Percentiles rank a stretch among this genome's conserved stretches.
These are phyloP conservation scores for Xerocomus nothofagi DNA, from an alignment of 1,284 basidiomycete genomes.

Conservation along the genomic window DNA sequence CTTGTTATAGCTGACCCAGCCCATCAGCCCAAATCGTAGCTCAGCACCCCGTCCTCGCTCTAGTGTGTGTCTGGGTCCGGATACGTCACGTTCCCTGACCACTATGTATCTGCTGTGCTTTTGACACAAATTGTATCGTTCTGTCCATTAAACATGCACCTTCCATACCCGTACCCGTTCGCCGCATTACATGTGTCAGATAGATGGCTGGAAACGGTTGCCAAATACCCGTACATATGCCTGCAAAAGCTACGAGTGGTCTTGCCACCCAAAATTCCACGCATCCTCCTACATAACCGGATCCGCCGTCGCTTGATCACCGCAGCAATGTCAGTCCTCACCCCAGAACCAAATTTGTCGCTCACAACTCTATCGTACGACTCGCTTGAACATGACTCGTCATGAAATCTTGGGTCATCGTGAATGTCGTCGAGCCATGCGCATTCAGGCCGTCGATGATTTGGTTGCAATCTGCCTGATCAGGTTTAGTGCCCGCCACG, in stretches of 20 bases:
- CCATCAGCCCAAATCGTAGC: too few relatives aligned
- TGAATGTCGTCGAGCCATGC: background rate
- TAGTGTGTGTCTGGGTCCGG: too few relatives aligned
- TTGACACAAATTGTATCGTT: conserved; percentile 2
- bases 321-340: background rate
- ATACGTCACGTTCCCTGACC: conserved; percentile 5
- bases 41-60: too few relatives aligned
- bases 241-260: background rate
- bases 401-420: conserved; percentile 1
- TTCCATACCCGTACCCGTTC: conserved; percentile 4
- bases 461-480: conserved; percentile 11
- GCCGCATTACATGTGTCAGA: background rate
- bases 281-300: conserved; percentile 6
- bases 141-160: conserved; percentile 10
- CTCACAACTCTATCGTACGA: conserved; percentile 8
- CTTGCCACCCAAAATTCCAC: background rate
- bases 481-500: background rate
- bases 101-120: conserved; percentile 5
- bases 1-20: too few relatives aligned
- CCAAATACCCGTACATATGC: conserved; percentile 7
- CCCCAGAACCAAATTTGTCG: background rate
- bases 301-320: conserved; percentile 10
- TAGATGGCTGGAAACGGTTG: background rate
- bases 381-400: conserved; percentile 7
- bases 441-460: conserved; percentile 6